Percentiles rank a stretch among this genome's conserved stretches.
Conservation (phyloP, 129 eudicot species). For the Flaveria bidentis region DNA sequence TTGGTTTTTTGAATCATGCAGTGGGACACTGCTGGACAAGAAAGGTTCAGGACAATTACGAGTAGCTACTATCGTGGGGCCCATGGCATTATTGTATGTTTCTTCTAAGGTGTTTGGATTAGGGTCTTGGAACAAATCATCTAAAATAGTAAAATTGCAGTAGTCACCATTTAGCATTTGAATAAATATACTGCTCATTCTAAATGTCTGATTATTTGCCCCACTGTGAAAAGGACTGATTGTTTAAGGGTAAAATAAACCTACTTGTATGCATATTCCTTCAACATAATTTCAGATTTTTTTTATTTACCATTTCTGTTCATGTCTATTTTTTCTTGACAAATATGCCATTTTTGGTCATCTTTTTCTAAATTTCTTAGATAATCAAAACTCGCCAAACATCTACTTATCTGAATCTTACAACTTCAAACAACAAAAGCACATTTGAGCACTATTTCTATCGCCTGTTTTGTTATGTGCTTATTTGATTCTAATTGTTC, state of each 20-base stretch:
- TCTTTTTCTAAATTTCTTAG: background rate
- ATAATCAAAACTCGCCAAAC: background rate
- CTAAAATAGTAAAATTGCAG: background rate
- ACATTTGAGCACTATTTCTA: background rate
- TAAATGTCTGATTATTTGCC: background rate
- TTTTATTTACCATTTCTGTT: background rate
- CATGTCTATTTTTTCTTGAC: background rate
- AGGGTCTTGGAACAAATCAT: background rate
- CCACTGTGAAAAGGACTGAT: background rate
- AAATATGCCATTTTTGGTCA: background rate
- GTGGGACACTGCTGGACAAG: constrained; percentile 98
- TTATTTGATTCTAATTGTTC: background rate
- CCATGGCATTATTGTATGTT: constrained; percentile 80
- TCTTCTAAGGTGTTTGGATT: constrained; percentile 7
- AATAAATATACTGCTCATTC: background rate
- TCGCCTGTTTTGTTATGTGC: background rate
- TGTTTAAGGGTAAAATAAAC: background rate
- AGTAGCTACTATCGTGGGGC: constrained; percentile 97
- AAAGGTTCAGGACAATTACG: constrained; percentile 81
- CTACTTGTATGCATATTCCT: background rate
- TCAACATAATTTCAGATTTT: background rate
- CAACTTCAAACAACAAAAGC: background rate
- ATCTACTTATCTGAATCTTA: background rate
- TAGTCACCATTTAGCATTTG: background rate
- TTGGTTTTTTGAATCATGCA: constrained; percentile 30